Conservation (phyloP, 208 protist species). For the Borovskyia barvae region DNA sequence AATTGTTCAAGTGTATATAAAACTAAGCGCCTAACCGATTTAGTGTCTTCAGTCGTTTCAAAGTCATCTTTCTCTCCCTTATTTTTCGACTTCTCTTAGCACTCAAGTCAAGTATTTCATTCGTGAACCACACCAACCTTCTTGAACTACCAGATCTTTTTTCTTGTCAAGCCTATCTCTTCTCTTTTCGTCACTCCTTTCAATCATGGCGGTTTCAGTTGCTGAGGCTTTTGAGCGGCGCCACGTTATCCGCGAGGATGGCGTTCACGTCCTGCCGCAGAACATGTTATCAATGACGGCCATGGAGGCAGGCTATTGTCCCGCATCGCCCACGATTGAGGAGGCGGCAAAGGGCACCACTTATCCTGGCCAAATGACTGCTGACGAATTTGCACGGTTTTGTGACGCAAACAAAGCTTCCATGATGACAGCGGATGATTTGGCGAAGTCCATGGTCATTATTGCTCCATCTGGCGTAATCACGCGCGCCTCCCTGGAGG, state of each 20-base stretch:
- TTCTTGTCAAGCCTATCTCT: background rate
- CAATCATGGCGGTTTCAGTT: slow-evolving; percentile 57
- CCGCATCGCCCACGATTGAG: slow-evolving; percentile 53
- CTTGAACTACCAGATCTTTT: background rate
- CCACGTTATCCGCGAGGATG: slow-evolving; percentile 65
- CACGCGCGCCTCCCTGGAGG: slow-evolving; percentile 74
- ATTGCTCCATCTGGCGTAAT: slow-evolving; percentile 69
- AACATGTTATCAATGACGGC: slow-evolving; percentile 67
- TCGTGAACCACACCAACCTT: background rate
- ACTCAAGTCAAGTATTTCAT: background rate
- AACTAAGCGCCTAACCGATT: no score
- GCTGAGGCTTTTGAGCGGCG: slow-evolving; percentile 69
- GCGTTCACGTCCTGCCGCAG: slow-evolving; percentile 56
- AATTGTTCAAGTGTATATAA: no score
- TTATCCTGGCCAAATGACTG: slow-evolving; percentile 73
- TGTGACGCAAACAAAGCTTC: slow-evolving; percentile 59
- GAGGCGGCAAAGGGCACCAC: slow-evolving; percentile 45
- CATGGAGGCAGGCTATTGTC: slow-evolving; percentile 75
- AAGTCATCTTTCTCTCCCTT: background rate
- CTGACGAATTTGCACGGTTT: slow-evolving; percentile 62
- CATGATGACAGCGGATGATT: slow-evolving; percentile 43
- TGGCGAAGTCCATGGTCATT: slow-evolving; percentile 70
- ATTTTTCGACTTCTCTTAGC: background rate
- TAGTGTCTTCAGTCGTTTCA: no score
- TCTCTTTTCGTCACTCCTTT: background rate